A percentile compares a stretch with the other conserved stretches of the same genome.
Conservation (phyloP, 805 yeast genomes). For the Kuraishia capsulata region DNA sequence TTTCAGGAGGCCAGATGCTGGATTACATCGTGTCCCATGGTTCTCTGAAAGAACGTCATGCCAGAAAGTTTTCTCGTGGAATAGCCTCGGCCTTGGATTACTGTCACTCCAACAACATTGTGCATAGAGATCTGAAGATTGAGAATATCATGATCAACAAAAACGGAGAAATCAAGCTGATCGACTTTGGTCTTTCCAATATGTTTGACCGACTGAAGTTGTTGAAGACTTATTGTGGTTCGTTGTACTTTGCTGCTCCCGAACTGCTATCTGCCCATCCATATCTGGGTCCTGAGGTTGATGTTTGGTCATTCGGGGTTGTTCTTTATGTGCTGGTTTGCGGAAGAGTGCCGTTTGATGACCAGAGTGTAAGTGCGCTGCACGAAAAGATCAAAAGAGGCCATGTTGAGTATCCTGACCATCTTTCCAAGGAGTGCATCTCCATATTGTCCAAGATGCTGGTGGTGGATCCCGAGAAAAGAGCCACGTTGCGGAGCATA, state of each 20-base stretch:
- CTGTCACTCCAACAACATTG: conserved; percentile 89
- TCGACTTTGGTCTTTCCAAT: conserved; percentile 93
- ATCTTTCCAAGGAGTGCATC: conserved; percentile 71
- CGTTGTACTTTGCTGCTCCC: conserved; percentile 97
- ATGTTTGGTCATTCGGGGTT: conserved; percentile 97
- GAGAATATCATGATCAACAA: conserved; percentile 93
- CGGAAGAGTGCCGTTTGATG: conserved; percentile 98
- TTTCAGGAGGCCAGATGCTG: conserved; percentile 92
- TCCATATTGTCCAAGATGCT: conserved; percentile 80
- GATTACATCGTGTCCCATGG: conserved; percentile 98
- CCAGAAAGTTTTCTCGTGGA: conserved; percentile 90
- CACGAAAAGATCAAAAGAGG: conserved; percentile 94
- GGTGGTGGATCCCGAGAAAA: conserved; percentile 76
- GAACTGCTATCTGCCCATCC: conserved; percentile 89
- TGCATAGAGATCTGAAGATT: conserved; percentile 93
- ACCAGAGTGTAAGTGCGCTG: conserved; percentile 80
- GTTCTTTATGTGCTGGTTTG: conserved; percentile 91
- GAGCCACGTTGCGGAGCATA: conserved; percentile 76
- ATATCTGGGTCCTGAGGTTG: conserved; percentile 94
- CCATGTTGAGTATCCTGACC: conserved; percentile 81
- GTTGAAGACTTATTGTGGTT: conserved; percentile 93
- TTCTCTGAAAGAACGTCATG: conserved; percentile 84
- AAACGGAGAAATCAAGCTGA: conserved; percentile 88
- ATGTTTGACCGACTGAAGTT: conserved; percentile 62
- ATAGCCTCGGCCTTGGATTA: conserved; percentile 91